Evolutionary conservation across 345 rosid genomes (phyloP).

Genomic region (Cochlearia excelsa): DNA sequence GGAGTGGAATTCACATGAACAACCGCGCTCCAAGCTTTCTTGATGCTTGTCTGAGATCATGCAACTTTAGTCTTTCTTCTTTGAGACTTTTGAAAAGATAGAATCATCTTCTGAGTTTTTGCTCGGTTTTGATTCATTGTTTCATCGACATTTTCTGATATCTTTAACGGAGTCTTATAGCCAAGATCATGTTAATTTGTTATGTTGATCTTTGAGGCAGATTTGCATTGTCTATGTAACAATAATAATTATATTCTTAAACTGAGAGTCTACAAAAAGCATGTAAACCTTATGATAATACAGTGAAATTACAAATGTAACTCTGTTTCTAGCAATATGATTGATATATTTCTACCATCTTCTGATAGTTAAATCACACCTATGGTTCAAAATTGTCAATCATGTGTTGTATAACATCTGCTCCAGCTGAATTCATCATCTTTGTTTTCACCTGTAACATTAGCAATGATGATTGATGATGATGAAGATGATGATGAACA

Average conservation of each 20-base stretch:
- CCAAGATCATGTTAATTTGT: not conserved
- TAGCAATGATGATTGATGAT: slow-evolving; percentile 1
- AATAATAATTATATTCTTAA: no score
- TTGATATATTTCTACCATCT: not conserved
- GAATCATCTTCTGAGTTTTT: slow-evolving; percentile 7
- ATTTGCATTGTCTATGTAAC: no score
- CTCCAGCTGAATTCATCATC: slow-evolving; percentile 65
- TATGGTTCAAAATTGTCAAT: slow-evolving; percentile 59
- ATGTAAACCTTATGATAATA: not conserved
- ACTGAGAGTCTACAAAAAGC: no score
- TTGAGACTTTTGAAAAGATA: not conserved
- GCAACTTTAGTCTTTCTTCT: not conserved
- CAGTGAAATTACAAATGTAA: not conserved
- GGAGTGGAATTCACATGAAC: slow-evolving; percentile 67
- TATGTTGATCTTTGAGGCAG: no score
- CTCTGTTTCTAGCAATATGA: no score
- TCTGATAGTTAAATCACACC: not conserved
- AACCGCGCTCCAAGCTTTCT: slow-evolving; percentile 32
- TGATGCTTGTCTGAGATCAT: slow-evolving; percentile 13
- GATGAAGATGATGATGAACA: not conserved
- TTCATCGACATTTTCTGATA: not conserved
- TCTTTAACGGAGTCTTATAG: slow-evolving; percentile 6
- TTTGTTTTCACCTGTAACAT: slow-evolving; percentile 53
- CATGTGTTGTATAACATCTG: slow-evolving; percentile 79
- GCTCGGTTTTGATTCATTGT: not conserved